These are phyloP conservation scores for Capniomyces stellatus DNA, from an alignment of 371 early-diverging fungal genomes.

Conservation along the genomic window DNA sequence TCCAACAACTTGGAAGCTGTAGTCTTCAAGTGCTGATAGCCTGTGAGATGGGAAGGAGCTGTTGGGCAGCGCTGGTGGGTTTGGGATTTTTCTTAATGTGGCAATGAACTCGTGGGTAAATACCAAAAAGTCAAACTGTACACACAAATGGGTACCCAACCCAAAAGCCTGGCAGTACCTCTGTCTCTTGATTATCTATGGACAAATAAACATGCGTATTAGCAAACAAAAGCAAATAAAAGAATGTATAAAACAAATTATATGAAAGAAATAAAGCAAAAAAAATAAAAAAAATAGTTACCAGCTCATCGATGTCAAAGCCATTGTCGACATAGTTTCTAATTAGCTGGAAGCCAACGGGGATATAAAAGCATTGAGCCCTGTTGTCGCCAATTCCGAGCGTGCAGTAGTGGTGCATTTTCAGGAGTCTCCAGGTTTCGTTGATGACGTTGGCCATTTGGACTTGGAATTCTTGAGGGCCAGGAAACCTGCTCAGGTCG, in stretches of 20 bases:
- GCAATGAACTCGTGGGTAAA: slow-evolving; percentile 86
- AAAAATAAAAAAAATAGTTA: background rate
- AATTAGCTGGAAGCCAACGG: slow-evolving; percentile 64
- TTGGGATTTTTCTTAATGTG: slow-evolving; percentile 56
- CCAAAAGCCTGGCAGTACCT: slow-evolving; percentile 78
- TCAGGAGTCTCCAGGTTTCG: slow-evolving; percentile 60
- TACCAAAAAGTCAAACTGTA: slow-evolving; percentile 72
- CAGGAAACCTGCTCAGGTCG: slow-evolving; percentile 57
- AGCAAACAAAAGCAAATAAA: too few relatives aligned
- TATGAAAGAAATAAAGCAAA: background rate
- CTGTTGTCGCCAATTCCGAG: slow-evolving; percentile 83
- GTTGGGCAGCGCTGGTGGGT: too few relatives aligned
- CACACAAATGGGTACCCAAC: slow-evolving; percentile 68
- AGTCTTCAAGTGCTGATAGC: slow-evolving; percentile 6
- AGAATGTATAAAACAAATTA: too few relatives aligned
- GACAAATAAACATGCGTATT: background rate
- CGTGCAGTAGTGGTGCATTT: slow-evolving; percentile 49
- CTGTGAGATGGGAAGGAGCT: slow-evolving; percentile 31
- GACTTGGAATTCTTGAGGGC: slow-evolving; percentile 47
- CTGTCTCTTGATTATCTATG: slow-evolving; percentile 64
- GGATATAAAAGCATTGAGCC: slow-evolving; percentile 72
- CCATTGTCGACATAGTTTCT: slow-evolving; percentile 62
- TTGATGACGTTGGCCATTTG: slow-evolving; percentile 55
- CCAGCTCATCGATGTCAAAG: slow-evolving; percentile 69
- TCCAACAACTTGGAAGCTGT: slow-evolving; percentile 1